Evolutionary conservation across 371 early-diverging fungal species (phyloP), one percentile per base, ranked within the genome.

Genomic region (Mucor lusitanicus): DNA sequence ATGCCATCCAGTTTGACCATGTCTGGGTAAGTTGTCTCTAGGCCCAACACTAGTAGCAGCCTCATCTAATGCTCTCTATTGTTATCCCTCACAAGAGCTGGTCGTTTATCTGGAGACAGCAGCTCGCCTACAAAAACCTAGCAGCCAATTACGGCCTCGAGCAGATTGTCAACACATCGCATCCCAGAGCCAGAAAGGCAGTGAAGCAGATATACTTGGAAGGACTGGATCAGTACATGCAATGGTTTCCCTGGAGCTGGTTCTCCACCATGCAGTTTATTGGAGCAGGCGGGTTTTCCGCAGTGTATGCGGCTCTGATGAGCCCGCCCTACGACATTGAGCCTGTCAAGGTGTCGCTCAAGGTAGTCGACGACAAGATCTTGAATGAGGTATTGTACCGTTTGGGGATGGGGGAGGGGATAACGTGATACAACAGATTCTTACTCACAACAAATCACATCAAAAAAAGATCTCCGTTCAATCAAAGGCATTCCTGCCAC

Each of bases 221-320:
- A 42, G 64, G 61, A 2, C 62, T 82, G 21, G 78, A 79, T 61
- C 63, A 71, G 39, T 82, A 77, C 46, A 82, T 82, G 79, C 82
- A 79, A 55, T 79, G 79, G 76, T 82, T 79, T 63, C 79, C 79
- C 1, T 82, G 79, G 79, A 68, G 68, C 0, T 82, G 82, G 82
- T 79, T 82, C 48, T 77, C 77, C n/a, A 70, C 75, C 23, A 80
- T 82, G 80, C 83, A 80, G 33, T 80, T 82, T 59, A 77, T 82
- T 55, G 83, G 83, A 6, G 80, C 80, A 9, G 83, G 83, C 33
- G 83, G 83, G 0, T 82, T 82, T 59, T 82, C 83, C 11, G 83
- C 83, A 9, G 83, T 82, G 1, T 82, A 82, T 71, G 64, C 80
- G 8, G 77, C 75, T 3, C 63, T 63, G 4, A 74, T 80, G 50